A percentile compares a stretch with the other conserved stretches of the same genome.
Conservation (phyloP, 2,329 filamentous ascomycete species). For the Pseudocercospora musae region DNA sequence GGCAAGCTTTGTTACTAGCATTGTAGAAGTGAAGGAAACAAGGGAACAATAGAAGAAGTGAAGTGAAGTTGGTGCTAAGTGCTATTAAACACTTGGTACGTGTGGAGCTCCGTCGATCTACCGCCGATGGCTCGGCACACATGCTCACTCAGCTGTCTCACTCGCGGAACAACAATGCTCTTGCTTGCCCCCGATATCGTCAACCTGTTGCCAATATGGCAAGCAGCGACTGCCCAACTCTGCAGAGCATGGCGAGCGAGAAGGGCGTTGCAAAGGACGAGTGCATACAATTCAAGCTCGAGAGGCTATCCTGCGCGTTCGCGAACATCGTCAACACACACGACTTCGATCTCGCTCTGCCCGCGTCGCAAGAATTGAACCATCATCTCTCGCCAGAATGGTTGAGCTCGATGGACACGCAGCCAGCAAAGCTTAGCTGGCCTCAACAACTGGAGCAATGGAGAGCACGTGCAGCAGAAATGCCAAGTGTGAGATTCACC, state of each 20-base stretch:
- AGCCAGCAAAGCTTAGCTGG: neutral
- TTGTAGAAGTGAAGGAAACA: too few relatives aligned
- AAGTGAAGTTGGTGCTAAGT: too few relatives aligned
- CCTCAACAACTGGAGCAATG: constrained; percentile 1
- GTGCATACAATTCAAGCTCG: neutral
- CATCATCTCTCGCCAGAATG: constrained; percentile 1
- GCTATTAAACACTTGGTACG: too few relatives aligned
- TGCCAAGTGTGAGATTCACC: constrained; percentile 5
- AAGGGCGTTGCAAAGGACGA: neutral
- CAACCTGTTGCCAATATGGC: neutral
- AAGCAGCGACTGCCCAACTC: neutral
- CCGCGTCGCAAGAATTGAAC: neutral
- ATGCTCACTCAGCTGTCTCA: neutral
- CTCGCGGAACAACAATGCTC: neutral
- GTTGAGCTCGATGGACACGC: constrained; percentile 9
- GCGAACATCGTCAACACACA: constrained; percentile 5
- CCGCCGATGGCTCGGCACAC: too few relatives aligned
- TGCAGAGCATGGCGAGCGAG: neutral
- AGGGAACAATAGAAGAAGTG: too few relatives aligned
- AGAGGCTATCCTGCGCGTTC: constrained; percentile 4
- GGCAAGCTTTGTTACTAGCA: too few relatives aligned
- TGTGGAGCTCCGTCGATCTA: too few relatives aligned
- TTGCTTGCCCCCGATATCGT: neutral
- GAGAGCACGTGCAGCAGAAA: neutral
- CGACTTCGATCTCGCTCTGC: neutral